Conservation (phyloP, 2,329 filamentous ascomycete species). For the Sclerotinia borealis region DNA sequence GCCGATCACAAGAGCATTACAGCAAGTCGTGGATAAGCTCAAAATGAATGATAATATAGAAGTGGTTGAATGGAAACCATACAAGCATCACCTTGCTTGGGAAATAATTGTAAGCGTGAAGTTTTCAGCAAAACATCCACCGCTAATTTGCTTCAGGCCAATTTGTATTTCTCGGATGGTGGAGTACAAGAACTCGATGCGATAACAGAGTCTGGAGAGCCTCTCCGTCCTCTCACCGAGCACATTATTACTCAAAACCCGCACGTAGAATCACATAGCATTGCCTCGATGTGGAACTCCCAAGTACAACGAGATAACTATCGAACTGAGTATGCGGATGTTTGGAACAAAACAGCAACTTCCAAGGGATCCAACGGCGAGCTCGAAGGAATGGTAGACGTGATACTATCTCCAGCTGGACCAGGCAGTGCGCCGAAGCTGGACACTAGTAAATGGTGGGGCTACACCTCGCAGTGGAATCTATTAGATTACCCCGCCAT, state of each 20-base stretch:
- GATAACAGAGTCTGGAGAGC: constrained; percentile 50
- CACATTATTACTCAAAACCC: constrained; percentile 52
- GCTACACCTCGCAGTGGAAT: constrained; percentile 64
- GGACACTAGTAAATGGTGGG: constrained; percentile 50
- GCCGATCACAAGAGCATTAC: constrained; percentile 50
- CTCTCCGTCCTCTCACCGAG: constrained; percentile 49
- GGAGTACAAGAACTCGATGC: constrained; percentile 46
- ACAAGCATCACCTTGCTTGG: constrained; percentile 46
- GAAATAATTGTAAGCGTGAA: constrained; percentile 38
- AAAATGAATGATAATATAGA: constrained; percentile 41
- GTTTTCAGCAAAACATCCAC: too few relatives aligned
- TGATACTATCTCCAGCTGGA: constrained; percentile 54
- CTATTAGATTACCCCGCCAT: constrained; percentile 59
- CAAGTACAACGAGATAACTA: constrained; percentile 36
- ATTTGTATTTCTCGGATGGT: constrained; percentile 53
- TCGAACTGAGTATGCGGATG: constrained; percentile 18
- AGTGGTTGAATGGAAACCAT: constrained; percentile 49
- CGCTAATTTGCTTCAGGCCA: constrained; percentile 18
- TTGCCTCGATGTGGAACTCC: constrained; percentile 39
- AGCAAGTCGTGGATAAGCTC: constrained; percentile 47
- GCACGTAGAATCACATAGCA: constrained; percentile 37
- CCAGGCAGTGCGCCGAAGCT: constrained; percentile 48
- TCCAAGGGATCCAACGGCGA: constrained; percentile 26
- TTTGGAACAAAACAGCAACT: constrained; percentile 31
- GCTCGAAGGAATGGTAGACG: constrained; percentile 42